Percentiles rank a stretch among this genome's conserved stretches.
Evolutionary conservation across 306 rosid species (phyloP).

Genomic region (Begonia loranthoides): DNA sequence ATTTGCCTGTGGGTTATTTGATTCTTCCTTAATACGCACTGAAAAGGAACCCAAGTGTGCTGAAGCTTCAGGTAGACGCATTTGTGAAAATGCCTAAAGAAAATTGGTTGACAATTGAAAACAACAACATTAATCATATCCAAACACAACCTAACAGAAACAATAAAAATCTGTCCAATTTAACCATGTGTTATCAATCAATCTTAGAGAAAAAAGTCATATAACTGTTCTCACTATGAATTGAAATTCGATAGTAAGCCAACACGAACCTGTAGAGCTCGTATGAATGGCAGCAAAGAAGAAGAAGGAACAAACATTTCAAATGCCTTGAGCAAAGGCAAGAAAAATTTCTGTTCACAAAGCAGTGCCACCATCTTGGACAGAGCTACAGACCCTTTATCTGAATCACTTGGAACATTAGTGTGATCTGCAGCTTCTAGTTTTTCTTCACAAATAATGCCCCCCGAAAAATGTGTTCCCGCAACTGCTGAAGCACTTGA

Average conservation of each 20-base stretch:
- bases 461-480: conserved; percentile 28
- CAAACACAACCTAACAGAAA: not conserved
- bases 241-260: conserved; percentile 10
- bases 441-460: conserved; percentile 22
- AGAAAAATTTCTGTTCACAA: conserved; percentile 71
- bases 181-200: not conserved
- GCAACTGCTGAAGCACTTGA: conserved; percentile 29
- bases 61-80: conserved; percentile 90
- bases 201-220: too few relatives aligned
- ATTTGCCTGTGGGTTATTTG: conserved; percentile 36
- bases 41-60: conserved; percentile 97
- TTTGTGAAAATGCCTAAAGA: conserved; percentile 80
- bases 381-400: conserved; percentile 59
- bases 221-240: too few relatives aligned
- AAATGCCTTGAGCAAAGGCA: conserved; percentile 90
- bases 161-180: not conserved
- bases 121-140: conserved; percentile 7
- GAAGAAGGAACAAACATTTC: conserved; percentile 98
- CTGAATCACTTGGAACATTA: conserved; percentile 29
- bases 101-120: conserved; percentile 6
- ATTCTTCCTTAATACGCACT: conserved; percentile 82
- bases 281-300: conserved; percentile 77
- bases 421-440: conserved; percentile 19
- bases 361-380: conserved; percentile 95
- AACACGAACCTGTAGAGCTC: conserved; percentile 80